Base-by-base conservation (phyloP, 2,329 filamentous ascomycete genomes). In the Exophiala bonariae region DNA sequence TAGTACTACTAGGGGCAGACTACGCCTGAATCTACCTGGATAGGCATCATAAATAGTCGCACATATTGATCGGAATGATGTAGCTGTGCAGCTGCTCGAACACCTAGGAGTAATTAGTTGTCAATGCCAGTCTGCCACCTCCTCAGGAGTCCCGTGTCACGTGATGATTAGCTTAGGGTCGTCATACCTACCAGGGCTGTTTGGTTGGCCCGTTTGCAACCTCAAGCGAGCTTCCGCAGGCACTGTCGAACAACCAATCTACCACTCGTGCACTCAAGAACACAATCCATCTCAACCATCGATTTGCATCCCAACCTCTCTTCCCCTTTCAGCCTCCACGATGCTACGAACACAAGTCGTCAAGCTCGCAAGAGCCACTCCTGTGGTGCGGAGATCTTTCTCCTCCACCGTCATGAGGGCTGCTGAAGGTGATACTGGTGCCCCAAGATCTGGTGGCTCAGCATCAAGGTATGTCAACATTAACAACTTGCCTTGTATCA, bases 291-390 rank as follows among this genome's bases (percentile, higher is more conserved):
- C 14, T 18, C 32, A 37, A 9, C 16, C 7, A 37, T 37, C 35
- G 23, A 20, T 11, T 23, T 17, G 8, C 23, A n/a, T 43, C 46
- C 41, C 30, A 18, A 22, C 14, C 37, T 49, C 38, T 37, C 35
- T 34, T 28, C n/a, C n/a, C n/a, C n/a, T n/a, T n/a, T n/a, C n/a
- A n/a, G n/a, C n/a, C 39, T 51, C 49, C 63, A 78, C 56, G 47
- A 90, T 91, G 86, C 78, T 87, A 64, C 83, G 85, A 66, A 81
- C 83, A 66, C 70, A 78, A 59, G 68, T 83, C 63, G 66, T 73
- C 67, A 80, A 80, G 69, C 69, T 75, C 61, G 74, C 78, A 65
- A 76, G 81, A 61, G 72, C 79, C 59, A 70, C 76, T 61, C 62
- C 72, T 54, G 61, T 73, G 54, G 63, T 71, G 54, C 75, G 78